Evolutionary conservation across 495 filamentous ascomycete species (phyloP).

Genomic region (Hypoxylon intermedium): DNA sequence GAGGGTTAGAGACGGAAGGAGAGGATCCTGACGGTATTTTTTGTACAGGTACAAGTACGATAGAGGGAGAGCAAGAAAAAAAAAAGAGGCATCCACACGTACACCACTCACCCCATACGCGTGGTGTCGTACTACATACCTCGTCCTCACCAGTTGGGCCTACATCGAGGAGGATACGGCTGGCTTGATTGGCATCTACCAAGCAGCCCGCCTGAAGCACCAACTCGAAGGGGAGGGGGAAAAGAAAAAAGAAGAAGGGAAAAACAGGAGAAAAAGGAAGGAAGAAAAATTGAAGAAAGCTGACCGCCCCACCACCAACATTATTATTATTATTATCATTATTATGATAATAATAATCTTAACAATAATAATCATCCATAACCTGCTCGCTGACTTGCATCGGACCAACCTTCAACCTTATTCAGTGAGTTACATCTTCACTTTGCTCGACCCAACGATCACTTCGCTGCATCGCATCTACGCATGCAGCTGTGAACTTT

Average conservation of each 20-base stretch:
- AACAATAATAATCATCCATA: no score
- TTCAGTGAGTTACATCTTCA: slow-evolving; percentile 10
- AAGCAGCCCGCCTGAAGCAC: slow-evolving; percentile 35
- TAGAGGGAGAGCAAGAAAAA: slow-evolving; percentile 4
- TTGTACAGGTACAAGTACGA: slow-evolving; percentile 32
- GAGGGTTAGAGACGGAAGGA: slow-evolving; percentile 32
- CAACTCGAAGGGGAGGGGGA: slow-evolving; percentile 27
- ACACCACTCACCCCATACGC: slow-evolving; percentile 27
- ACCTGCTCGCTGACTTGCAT: slow-evolving; percentile 23
- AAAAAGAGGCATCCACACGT: slow-evolving; percentile 28
- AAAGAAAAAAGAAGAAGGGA: neutral
- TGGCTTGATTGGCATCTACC: slow-evolving; percentile 32
- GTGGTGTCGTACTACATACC: slow-evolving; percentile 33
- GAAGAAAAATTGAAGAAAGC: slow-evolving; percentile 15
- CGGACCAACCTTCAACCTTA: slow-evolving; percentile 27
- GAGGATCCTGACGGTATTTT: slow-evolving; percentile 27
- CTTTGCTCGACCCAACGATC: slow-evolving; percentile 25
- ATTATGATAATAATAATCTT: no score
- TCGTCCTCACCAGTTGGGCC: slow-evolving; percentile 31
- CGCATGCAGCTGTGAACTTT: slow-evolving; percentile 29
- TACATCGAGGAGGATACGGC: slow-evolving; percentile 25
- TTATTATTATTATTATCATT: slow-evolving; percentile 27
- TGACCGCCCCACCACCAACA: slow-evolving; percentile 37
- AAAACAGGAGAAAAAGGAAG: neutral
- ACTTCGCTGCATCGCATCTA: slow-evolving; percentile 24